Base-by-base conservation (phyloP, 108 stramenopile genomes). In the Parietichytrium sp. region DNA sequence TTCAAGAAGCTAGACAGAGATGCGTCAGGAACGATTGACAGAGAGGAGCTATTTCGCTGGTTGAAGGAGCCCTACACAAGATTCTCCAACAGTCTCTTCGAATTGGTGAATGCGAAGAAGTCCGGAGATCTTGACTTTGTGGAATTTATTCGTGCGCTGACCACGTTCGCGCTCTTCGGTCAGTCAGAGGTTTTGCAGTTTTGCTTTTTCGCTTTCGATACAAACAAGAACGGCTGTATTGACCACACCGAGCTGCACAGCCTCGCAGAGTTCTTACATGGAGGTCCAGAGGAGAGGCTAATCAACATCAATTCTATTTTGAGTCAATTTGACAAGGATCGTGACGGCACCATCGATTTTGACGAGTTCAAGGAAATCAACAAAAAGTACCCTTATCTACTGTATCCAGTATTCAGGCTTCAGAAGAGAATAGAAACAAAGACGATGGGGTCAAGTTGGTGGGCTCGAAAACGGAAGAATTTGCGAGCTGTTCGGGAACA, bases 401-500 rank as follows among this genome's bases (percentile, higher is more conserved):
- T 84, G 29, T 84, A 48, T 47, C 84, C 84, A 1, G 80, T 50
- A 25, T 84, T 84, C 61, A 27, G 47, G 1, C 6, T 80, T 15
- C 79, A 80, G 50, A 6, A 10, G 8, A 33, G 20, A 25, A 72
- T 72, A 16, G 61, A 72, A 38, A 25, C 20, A 1, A 72, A 72
- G 42, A 72, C 61, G n/a, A 45, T 72, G 6, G 61, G 61, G 10
- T 45, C 38, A 10, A 12, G 61, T 10, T 72, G 61, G 61, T 72
- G 61, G 61, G n/a, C 36, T 15, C 61, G 61, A 36, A 33, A 72
- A 6, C 61, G 61, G 6, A 36, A 8, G n/a, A n/a, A n/a, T n/a
- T n/a, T n/a, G 20, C 33, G 42, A 7, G 38, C 45, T 10, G 29
- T 27, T 6, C 10, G 42, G 25, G 38, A 72, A 20, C 29, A 45